Base-by-base conservation (phyloP, 495 filamentous ascomycete species). In the Penicillium silybi region DNA sequence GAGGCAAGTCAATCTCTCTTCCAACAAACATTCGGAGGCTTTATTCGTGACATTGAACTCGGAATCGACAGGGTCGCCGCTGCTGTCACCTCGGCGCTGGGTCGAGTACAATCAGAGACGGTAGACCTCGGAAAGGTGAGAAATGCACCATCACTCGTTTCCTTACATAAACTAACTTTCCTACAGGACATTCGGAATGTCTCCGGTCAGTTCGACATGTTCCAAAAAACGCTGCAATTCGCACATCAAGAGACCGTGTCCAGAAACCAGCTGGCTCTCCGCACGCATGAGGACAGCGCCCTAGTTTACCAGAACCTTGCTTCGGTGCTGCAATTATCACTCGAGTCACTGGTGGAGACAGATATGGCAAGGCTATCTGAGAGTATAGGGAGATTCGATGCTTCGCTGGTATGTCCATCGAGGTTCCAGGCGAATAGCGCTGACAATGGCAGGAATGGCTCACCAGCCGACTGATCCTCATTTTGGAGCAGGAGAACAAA, bases 121-220 rank as follows among this genome's bases (percentile, higher is more conserved):
- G 54, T 44, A 9, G 25, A 6, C 0, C 62, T 81, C 23, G 66
- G 61, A 37, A 59, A 71, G 56, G 76, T 78, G 35, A 11, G 27
- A 23, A 13, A 11, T 1, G 16, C 15, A 2, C 10, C 5, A n/a
- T 16, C 0, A 1, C n/a, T 37, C 0, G 35, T 11, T 6, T 26
- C 3, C 46, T 25, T n/a, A 27, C 4, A 15, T 17, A 41, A 15
- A n/a, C 47, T 56, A 7, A 60, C 50, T 1, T 13, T 35, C 3
- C 1, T 8, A 18, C 48, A 79, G 76, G 55, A 65, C 29, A 56
- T 79, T 25, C 64, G 46, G 38, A 69, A 63, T 42, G 61, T 66
- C 5, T 63, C 67, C 13, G 41, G 22, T n/a, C 61, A 69, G 41
- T 63, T 66, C 4, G 41, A 42, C 15, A 29, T 59, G 7, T 54